Evolutionary conservation across 352 stramenopile genomes (phyloP).

Genomic region (Pythium dissimile): DNA sequence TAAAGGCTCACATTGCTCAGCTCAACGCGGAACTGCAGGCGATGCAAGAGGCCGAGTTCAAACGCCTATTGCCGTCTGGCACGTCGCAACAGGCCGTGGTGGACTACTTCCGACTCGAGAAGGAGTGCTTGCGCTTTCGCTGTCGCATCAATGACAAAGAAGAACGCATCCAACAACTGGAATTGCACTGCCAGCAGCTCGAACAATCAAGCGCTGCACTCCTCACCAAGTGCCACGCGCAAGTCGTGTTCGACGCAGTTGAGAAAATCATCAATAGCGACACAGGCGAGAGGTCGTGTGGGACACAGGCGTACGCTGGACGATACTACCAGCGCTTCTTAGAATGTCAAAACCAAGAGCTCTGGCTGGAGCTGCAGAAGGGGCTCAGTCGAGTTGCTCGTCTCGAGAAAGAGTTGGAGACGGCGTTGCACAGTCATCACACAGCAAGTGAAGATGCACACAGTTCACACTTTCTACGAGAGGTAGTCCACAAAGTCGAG

Average conservation of each 20-base stretch:
- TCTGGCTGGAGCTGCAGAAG: constrained; percentile 6
- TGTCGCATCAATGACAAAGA: constrained; percentile 5
- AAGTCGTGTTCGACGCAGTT: neutral
- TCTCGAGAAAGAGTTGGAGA: constrained; percentile 2
- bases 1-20: neutral
- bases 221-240: neutral
- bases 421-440: neutral
- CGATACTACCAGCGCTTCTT: neutral
- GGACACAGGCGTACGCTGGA: neutral
- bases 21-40: constrained; percentile 1
- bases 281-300: neutral
- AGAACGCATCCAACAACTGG: constrained; percentile 4
- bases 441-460: neutral
- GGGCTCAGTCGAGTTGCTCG: neutral
- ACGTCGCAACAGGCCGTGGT: constrained; percentile 5
- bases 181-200: constrained; percentile 6
- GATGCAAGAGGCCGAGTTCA: constrained; percentile 1
- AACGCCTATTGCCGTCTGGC: neutral
- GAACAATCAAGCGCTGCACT: neutral
- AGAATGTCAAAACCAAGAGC: constrained; percentile 1
- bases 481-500: neutral
- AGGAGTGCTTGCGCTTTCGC: constrained; percentile 10
- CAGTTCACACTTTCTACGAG: neutral
- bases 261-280: neutral
- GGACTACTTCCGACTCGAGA: constrained; percentile 19